phyloP scores from a whole-genome alignment of 1,284 basidiomycete genomes.

The Gymnopus androsaceus region DNA sequence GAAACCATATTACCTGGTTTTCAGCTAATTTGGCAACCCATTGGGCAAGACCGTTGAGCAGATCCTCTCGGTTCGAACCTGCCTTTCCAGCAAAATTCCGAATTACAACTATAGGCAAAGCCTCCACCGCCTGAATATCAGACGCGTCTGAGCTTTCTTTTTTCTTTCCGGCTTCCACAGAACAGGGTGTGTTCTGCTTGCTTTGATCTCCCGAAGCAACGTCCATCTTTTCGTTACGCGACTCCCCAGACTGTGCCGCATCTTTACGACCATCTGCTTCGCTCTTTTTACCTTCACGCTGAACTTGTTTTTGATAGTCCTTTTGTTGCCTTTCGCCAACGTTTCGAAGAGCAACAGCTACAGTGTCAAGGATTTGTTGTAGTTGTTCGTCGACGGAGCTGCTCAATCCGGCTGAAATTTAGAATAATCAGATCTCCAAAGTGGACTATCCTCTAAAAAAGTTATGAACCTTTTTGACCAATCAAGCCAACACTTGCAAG shows the following conservation, averaged over 20 bases:
- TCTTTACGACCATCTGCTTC: slow-evolving; percentile 43
- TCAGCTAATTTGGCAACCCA: slow-evolving; percentile 87
- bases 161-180: slow-evolving; percentile 17
- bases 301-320: slow-evolving; percentile 41
- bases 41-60: slow-evolving; percentile 77
- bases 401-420: slow-evolving; percentile 74
- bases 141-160: slow-evolving; percentile 30
- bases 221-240: slow-evolving; percentile 21
- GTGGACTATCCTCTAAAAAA: not conserved
- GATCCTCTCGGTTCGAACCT: slow-evolving; percentile 65
- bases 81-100: slow-evolving; percentile 71
- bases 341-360: slow-evolving; percentile 69
- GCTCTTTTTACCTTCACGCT: slow-evolving; percentile 34
- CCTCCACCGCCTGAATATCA: slow-evolving; percentile 53
- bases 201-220: slow-evolving; percentile 29
- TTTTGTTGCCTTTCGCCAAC: slow-evolving; percentile 59
- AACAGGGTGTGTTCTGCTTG: slow-evolving; percentile 1
- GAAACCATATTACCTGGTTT: slow-evolving; percentile 57
- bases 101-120: slow-evolving; percentile 85
- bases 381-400: slow-evolving; percentile 86
- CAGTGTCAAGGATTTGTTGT: slow-evolving; percentile 83
- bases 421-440: slow-evolving; percentile 13
- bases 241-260: slow-evolving; percentile 25
- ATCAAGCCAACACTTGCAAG: slow-evolving; percentile 92
- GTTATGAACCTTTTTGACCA: slow-evolving; percentile 81